phyloP scores from a whole-genome alignment of 2,329 filamentous ascomycete species.

The Chaetoscypha palmicola region DNA sequence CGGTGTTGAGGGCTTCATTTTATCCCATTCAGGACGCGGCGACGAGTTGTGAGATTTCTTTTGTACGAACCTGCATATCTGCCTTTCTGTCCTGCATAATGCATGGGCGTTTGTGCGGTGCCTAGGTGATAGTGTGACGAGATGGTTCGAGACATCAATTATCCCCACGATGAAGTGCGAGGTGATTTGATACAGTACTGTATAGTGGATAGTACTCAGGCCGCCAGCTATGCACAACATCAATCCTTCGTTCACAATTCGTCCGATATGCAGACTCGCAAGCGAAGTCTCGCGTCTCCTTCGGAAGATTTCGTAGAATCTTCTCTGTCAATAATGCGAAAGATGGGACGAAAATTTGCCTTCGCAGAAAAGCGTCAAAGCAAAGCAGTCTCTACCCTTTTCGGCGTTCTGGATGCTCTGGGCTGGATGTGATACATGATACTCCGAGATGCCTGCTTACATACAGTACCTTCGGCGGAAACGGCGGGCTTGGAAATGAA shows the following conservation, averaged over 20 bases:
- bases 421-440: neutral
- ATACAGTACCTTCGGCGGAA: no score
- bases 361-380: neutral
- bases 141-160: neutral
- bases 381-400: neutral
- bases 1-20: neutral
- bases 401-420: no score
- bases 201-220: no score
- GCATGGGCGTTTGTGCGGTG: neutral
- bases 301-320: no score
- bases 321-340: no score
- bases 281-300: no score
- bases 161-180: neutral
- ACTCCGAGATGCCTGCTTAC: no score
- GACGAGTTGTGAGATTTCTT: neutral
- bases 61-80: neutral
- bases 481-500: no score
- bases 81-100: neutral
- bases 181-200: no score
- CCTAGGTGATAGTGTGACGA: neutral
- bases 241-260: neutral
- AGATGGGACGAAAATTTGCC: constrained; percentile 1
- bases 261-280: neutral
- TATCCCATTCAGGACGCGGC: neutral
- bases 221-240: constrained; percentile 1